Conservation (phyloP, 2,329 filamentous ascomycete species). For the Epichloe baconii region DNA sequence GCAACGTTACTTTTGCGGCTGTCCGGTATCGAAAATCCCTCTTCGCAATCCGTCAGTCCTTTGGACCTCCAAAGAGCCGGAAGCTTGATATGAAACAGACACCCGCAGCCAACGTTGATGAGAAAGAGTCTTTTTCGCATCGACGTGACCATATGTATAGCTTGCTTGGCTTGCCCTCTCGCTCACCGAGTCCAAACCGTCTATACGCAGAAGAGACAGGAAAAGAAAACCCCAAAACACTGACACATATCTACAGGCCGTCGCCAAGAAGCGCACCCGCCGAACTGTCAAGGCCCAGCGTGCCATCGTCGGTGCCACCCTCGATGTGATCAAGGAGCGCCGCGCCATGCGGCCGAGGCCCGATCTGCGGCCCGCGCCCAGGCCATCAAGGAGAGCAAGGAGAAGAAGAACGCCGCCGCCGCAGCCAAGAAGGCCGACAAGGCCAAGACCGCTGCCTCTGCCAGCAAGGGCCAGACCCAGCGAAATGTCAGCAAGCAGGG, state of each 20-base stretch:
- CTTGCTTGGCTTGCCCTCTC: background rate
- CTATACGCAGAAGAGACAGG: background rate
- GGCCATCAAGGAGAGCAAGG: constrained; percentile 96
- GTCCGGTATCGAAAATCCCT: background rate
- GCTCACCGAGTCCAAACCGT: background rate
- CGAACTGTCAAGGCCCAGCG: constrained; percentile 97
- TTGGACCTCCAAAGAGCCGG: background rate
- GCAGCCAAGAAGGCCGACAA: constrained; percentile 98
- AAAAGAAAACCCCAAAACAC: background rate
- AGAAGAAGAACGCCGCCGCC: constrained; percentile 83
- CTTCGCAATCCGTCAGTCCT: background rate
- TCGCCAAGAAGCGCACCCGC: constrained; percentile 99
- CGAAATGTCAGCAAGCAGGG: constrained; percentile 94
- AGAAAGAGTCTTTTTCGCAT: background rate
- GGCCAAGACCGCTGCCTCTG: constrained; percentile 73
- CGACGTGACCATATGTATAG: background rate
- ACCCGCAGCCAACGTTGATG: too few species aligned
- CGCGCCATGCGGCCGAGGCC: constrained; percentile 85
- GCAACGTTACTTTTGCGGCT: background rate
- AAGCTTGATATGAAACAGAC: background rate
- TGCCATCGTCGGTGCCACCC: constrained; percentile 96
- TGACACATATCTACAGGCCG: constrained; percentile 59
- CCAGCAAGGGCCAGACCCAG: constrained; percentile 63
- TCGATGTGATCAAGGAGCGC: constrained; percentile 99
- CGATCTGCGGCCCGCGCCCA: constrained; percentile 77